Evolutionary conservation across 768 basidiomycete species (phyloP), one percentile per base, ranked within the genome.

Genomic region (Agaricus bisporus): DNA sequence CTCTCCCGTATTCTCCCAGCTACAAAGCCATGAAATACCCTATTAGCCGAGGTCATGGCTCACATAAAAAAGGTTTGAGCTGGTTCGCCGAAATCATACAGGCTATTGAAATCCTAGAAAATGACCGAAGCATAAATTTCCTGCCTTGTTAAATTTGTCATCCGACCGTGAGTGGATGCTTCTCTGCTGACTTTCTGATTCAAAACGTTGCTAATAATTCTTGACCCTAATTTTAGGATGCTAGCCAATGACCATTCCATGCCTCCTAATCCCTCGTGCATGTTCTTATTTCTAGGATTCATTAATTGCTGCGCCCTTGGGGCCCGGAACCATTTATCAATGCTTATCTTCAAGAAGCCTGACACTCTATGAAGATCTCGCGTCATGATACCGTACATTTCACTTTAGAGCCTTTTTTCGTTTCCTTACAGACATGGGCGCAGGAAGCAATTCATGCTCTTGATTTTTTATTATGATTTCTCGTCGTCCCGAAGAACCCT

Each of bases 31-130:
- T 69, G 26, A 80, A 81, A 61, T 91, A 85, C 60, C 81, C 73
- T 4, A 64, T 79, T 25, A 61, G 63, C 4, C 49, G 58, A 17
- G 78, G 79, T 3, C 58, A 60, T 29, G 68, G 70, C 12, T 54
- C 61, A 4, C 71, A 74, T 44, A 63, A 71, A 11, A 91, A 91
- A 64, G 88, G 88, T 1, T 70, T 82, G 49, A 79, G 80, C 54
- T 90, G 88, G 86, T 91, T 91, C 65, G 74, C 70, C 10, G 81
- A 85, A 60, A 75, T 82, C 5, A 68, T 68, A 0, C 88, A 90
- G 65, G 73, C 78, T 0, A 74, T 81, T 25, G 69, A 67, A 17
- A 81, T 88, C n/a, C 65, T 90, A 35, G 78, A 85, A 55, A 67
- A 70, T 22, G 81, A 76, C 5, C 68, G 73, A 2, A 64, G 60